These are phyloP conservation scores for Erysimum cheiri DNA, from an alignment of 441 rosid species.

Conservation along the genomic window DNA sequence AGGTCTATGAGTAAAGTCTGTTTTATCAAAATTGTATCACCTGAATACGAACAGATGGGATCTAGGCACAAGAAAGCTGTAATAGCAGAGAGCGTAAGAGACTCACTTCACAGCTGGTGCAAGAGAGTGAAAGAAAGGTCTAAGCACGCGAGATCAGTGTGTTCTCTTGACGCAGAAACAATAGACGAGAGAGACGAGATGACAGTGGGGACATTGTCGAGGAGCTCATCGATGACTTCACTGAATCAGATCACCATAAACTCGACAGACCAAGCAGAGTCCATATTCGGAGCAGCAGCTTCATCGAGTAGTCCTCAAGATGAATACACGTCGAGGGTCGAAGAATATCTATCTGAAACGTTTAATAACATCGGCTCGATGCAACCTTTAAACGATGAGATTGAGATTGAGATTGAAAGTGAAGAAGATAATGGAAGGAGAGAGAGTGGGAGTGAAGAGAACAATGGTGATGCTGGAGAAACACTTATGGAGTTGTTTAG, in stretches of 20 bases:
- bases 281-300: conserved; percentile 50
- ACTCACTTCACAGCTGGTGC: conserved; percentile 95
- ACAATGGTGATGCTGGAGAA: conserved; percentile 51
- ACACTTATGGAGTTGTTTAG: conserved; percentile 67
- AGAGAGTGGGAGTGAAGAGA: conserved; percentile 34
- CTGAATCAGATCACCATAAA: conserved; percentile 66
- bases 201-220: conserved; percentile 76
- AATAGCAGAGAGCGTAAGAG: conserved; percentile 85
- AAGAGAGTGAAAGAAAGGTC: conserved; percentile 82
- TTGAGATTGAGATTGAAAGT: conserved; percentile 45
- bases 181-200: conserved; percentile 76
- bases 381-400: conserved; percentile 50
- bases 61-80: conserved; percentile 79
- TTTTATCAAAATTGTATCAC: background rate
- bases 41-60: conserved; percentile 68
- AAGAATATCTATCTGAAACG: conserved; percentile 66
- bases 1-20: background rate
- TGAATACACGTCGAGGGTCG: conserved; percentile 60
- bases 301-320: conserved; percentile 45
- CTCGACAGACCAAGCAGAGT: conserved; percentile 58
- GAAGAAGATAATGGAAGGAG: conserved; percentile 49
- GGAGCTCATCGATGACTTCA: conserved; percentile 69
- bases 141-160: conserved; percentile 73
- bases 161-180: conserved; percentile 74
- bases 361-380: conserved; percentile 45